phyloP scores from a whole-genome alignment of 805 yeast genomes.

The Yamadazyma paraphyllophila region DNA sequence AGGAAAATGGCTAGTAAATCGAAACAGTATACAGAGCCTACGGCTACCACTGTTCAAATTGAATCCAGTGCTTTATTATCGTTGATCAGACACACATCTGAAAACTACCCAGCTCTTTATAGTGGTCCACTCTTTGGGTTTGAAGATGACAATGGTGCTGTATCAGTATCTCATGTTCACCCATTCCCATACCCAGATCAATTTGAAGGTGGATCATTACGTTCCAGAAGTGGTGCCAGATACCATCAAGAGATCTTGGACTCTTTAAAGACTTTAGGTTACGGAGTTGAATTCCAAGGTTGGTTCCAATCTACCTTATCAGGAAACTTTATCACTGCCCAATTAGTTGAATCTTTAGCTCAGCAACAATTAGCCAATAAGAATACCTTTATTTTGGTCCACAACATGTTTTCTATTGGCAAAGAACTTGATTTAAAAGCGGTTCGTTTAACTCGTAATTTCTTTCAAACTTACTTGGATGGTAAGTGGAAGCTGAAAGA shows the following conservation, averaged over 20 bases:
- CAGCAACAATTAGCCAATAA: conserved; percentile 58
- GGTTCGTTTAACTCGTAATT: conserved; percentile 61
- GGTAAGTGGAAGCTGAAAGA: conserved; percentile 66
- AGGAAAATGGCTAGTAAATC: conserved; percentile 3
- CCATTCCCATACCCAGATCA: conserved; percentile 70
- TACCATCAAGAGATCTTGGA: conserved; percentile 69
- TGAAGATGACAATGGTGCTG: conserved; percentile 52
- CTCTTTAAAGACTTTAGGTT: conserved; percentile 54
- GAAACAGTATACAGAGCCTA: conserved; percentile 30
- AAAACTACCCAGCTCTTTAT: conserved; percentile 57
- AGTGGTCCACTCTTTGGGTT: conserved; percentile 77
- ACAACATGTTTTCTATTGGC: conserved; percentile 67
- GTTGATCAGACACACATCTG: conserved; percentile 65
- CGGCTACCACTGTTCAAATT: conserved; percentile 41
- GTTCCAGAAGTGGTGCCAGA: conserved; percentile 58
- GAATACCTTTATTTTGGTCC: conserved; percentile 57
- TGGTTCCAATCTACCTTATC: conserved; percentile 74
- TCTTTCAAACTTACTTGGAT: conserved; percentile 53
- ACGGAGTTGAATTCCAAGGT: conserved; percentile 71
- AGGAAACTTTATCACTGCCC: conserved; percentile 66
- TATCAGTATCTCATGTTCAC: conserved; percentile 58
- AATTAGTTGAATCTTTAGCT: conserved; percentile 66
- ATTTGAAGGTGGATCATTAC: conserved; percentile 59
- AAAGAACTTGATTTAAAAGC: conserved; percentile 69
- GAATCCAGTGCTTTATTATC: conserved; percentile 56